These are phyloP conservation scores for Curvularia lunata DNA, from an alignment of 2,329 filamentous ascomycete genomes.

Conservation along the genomic window DNA sequence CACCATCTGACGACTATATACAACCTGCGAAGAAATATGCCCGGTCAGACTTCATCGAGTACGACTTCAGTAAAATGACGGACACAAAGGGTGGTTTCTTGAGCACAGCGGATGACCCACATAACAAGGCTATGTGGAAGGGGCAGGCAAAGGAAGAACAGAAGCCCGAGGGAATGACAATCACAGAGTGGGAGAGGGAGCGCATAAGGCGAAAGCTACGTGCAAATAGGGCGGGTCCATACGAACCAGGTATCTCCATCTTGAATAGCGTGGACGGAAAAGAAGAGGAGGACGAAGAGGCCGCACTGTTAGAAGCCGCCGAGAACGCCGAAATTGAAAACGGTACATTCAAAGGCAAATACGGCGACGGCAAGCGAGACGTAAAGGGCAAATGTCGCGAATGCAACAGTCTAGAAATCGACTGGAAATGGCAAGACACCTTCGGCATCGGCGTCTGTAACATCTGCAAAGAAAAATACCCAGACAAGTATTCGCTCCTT, in stretches of 20 bases:
- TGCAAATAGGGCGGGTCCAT: slow-evolving; percentile 78
- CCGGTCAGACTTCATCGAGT: slow-evolving; percentile 82
- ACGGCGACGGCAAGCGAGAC: slow-evolving; percentile 44
- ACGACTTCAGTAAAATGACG: slow-evolving; percentile 97
- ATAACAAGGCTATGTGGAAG: slow-evolving; percentile 72
- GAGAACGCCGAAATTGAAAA: slow-evolving; percentile 51
- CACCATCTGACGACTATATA: slow-evolving; percentile 59
- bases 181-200: slow-evolving; percentile 88
- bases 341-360: slow-evolving; percentile 43
- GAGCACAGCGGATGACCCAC: slow-evolving; percentile 87
- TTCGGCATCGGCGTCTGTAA: slow-evolving; percentile 79
- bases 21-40: slow-evolving; percentile 85
- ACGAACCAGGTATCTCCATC: slow-evolving; percentile 85
- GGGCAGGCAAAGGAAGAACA: slow-evolving; percentile 58
- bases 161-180: slow-evolving; percentile 85
- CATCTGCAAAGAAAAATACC: slow-evolving; percentile 83
- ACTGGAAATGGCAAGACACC: slow-evolving; percentile 92
- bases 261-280: slow-evolving; percentile 58
- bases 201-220: slow-evolving; percentile 76
- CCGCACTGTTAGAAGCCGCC: slow-evolving; percentile 40
- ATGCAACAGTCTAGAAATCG: slow-evolving; percentile 83
- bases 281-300: slow-evolving; percentile 41
- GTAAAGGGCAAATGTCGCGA: slow-evolving; percentile 78
- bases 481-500: slow-evolving; percentile 91
- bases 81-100: slow-evolving; percentile 97